Evolutionary conservation across 2,329 filamentous ascomycete genomes (phyloP), one percentile per base, ranked within the genome.

Genomic region (Helicocarpus griseus): DNA sequence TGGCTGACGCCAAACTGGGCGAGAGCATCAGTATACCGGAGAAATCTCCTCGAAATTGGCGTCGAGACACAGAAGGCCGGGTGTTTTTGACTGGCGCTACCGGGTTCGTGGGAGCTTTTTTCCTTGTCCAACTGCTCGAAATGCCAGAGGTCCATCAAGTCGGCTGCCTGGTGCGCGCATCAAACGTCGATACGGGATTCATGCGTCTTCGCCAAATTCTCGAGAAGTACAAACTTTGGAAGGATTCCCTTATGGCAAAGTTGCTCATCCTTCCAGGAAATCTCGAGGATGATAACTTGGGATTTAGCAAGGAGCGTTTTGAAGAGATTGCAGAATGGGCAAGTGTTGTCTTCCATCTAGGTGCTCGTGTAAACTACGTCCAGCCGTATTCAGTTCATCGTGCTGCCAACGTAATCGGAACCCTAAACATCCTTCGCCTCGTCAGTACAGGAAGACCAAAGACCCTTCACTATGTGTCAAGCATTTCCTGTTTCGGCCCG

Each of bases 21-120:
- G 55, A 58, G 35, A 39, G 52, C 14, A 39, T 59, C 4, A 39
- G 19, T 22, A n/a, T 48, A 5, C 50, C 53, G 0, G 13, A 19
- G 5, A 41, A 35, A 9, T 29, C 49, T 19, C 35, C 48, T 17
- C 17, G 52, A n/a, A 50, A 59, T 28, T 61, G 60, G 58, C 45
- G 52, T 14, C 21, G 51, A n/a, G 53, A 56, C n/a, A 56, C 53
- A 6, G 60, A 62, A 40, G 61, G 61, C 2, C 56, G 56, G 1
- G 76, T 90, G 1, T 85, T 95, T 63, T 69, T 95, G 4, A 95
- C 88, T 1, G 88, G 89, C 24, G 87, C 86, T 2, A 94, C 88
- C 1, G 88, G 87, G 1, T 95, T 94, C 71, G 68, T 95, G 13
- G 88, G 89, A 6, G 77, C 85, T 0, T 91, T 87, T 62, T 69